Evolutionary conservation across 441 rosid genomes (phyloP).

Genomic region (Bocquillonia castaneifolia): DNA sequence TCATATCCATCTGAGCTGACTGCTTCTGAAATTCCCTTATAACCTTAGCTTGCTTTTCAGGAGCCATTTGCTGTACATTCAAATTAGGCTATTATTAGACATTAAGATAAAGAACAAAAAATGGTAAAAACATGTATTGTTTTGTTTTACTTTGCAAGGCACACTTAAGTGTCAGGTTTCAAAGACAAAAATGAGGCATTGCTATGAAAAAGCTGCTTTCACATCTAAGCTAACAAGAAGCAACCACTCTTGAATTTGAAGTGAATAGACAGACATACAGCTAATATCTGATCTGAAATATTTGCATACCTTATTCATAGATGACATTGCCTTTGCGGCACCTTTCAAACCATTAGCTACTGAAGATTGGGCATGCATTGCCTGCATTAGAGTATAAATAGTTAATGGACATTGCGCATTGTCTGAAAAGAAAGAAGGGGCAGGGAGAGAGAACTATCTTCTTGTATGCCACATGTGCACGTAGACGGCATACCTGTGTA

Average conservation of each 20-base stretch:
- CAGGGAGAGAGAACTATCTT: background rate
- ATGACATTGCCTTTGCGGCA: slow-evolving; percentile 83
- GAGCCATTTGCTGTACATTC: slow-evolving; percentile 78
- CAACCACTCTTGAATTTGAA: background rate
- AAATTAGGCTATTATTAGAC: slow-evolving; percentile 12
- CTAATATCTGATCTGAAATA: background rate
- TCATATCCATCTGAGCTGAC: slow-evolving; percentile 91
- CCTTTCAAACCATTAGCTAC: slow-evolving; percentile 84
- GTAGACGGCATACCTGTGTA: slow-evolving; percentile 56
- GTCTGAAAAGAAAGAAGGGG: background rate
- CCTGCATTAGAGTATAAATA: slow-evolving; percentile 42
- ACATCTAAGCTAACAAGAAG: background rate
- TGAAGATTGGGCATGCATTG: slow-evolving; percentile 91
- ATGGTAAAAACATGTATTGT: background rate
- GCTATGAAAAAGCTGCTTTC: slow-evolving; percentile 12
- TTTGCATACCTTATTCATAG: slow-evolving; percentile 71
- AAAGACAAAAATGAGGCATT: background rate
- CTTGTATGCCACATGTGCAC: background rate
- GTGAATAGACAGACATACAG: background rate
- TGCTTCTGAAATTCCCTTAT: slow-evolving; percentile 80
- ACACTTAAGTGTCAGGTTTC: background rate
- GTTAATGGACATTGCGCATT: slow-evolving; percentile 17
- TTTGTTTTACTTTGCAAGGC: background rate
- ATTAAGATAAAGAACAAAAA: background rate
- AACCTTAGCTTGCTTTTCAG: slow-evolving; percentile 76